These are phyloP conservation scores for Penicillium sp. DNA, from an alignment of 2,329 filamentous ascomycete species.

Conservation along the genomic window DNA sequence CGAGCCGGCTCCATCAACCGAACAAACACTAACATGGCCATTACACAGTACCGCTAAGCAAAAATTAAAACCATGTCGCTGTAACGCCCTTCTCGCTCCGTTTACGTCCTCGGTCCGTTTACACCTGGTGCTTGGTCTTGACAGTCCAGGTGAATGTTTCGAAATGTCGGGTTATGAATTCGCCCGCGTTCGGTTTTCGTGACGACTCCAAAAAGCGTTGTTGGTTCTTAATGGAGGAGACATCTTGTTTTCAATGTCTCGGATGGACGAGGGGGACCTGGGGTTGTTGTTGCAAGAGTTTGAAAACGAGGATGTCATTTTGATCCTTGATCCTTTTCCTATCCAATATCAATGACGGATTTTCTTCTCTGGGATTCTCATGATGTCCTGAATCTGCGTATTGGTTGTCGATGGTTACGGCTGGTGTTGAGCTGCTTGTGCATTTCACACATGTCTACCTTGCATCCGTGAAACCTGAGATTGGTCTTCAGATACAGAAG, in stretches of 20 bases:
- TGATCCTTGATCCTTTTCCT: conserved; percentile 27
- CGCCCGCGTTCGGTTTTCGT: conserved; percentile 17
- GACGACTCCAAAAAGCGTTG: conserved; percentile 20
- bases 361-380: conserved; percentile 21
- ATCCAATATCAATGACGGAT: conserved; percentile 32
- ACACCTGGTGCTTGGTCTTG: conserved; percentile 24
- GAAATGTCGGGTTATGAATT: conserved; percentile 17
- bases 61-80: conserved; percentile 24
- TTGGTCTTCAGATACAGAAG: background rate
- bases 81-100: conserved; percentile 25
- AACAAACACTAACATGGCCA: conserved; percentile 12
- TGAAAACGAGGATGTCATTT: conserved; percentile 29
- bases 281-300: conserved; percentile 32
- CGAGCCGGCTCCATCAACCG: background rate
- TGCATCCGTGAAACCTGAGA: background rate
- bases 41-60: conserved; percentile 32
- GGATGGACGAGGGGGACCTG: conserved; percentile 24
- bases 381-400: background rate
- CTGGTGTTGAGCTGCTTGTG: background rate
- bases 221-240: conserved; percentile 18
- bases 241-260: conserved; percentile 12
- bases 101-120: conserved; percentile 33
- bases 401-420: background rate
- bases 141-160: conserved; percentile 19
- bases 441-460: background rate